These are phyloP conservation scores for Teratosphaeriaceae sp. DNA, from an alignment of 2,329 filamentous ascomycete genomes.

Conservation along the genomic window DNA sequence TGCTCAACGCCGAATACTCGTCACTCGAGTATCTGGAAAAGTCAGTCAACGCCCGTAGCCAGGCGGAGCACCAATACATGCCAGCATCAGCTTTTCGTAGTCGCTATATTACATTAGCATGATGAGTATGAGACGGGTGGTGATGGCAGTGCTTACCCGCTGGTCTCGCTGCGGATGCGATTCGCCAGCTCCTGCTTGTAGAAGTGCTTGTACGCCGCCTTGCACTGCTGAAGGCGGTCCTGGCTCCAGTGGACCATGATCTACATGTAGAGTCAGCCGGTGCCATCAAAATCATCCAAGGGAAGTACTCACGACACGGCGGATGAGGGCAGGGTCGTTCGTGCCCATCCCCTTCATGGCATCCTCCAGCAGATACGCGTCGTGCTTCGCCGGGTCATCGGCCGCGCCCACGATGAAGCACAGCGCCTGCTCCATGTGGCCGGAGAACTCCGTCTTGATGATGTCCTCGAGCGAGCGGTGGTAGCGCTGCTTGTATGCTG, in stretches of 20 bases:
- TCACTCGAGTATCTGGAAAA: slow-evolving; percentile 2
- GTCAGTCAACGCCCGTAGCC: slow-evolving; percentile 6
- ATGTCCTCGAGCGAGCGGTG: slow-evolving; percentile 63
- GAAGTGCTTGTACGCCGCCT: slow-evolving; percentile 65
- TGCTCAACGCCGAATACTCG: slow-evolving; percentile 3
- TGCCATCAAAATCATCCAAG: not conserved
- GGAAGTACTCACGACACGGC: slow-evolving; percentile 59
- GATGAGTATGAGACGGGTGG: not conserved
- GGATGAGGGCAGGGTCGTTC: slow-evolving; percentile 72
- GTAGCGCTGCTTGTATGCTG: slow-evolving; percentile 68
- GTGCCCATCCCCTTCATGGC: slow-evolving; percentile 84
- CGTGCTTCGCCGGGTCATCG: slow-evolving; percentile 73
- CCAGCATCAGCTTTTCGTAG: slow-evolving; percentile 70
- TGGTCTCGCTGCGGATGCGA: slow-evolving; percentile 75
- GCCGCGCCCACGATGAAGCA: slow-evolving; percentile 72
- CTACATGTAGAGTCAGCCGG: not conserved
- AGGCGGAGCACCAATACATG: slow-evolving; percentile 28
- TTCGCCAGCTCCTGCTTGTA: slow-evolving; percentile 61
- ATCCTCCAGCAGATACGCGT: slow-evolving; percentile 75
- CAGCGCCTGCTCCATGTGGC: slow-evolving; percentile 85
- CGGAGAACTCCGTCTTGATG: slow-evolving; percentile 76
- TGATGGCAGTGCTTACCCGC: slow-evolving; percentile 41
- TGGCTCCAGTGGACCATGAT: slow-evolving; percentile 72
- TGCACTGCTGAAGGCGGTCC: slow-evolving; percentile 67
- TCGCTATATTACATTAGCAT: slow-evolving; percentile 36